Conservation (phyloP, 495 filamentous ascomycete genomes). For the Penicillium robsamsonii region DNA sequence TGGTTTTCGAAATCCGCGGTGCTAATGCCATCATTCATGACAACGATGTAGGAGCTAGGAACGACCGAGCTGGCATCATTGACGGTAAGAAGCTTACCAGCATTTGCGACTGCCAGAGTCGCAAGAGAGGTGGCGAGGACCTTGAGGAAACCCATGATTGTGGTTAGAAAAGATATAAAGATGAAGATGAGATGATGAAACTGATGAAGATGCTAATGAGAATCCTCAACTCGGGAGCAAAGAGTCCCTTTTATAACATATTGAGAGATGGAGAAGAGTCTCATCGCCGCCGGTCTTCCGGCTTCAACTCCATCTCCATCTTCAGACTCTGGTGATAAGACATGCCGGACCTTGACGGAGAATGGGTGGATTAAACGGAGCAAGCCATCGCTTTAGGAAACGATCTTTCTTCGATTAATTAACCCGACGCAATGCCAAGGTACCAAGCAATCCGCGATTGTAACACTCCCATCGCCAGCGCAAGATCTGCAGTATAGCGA, state of each 20-base stretch:
- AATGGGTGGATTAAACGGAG: slow-evolving; percentile 9
- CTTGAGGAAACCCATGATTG: slow-evolving; percentile 16
- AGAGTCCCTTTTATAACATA: slow-evolving; percentile 3
- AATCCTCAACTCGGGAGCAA: slow-evolving; percentile 13
- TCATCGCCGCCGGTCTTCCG: slow-evolving; percentile 18
- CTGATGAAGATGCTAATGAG: slow-evolving; percentile 7
- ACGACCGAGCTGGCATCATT: slow-evolving; percentile 8
- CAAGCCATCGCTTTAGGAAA: slow-evolving; percentile 9
- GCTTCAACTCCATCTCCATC: slow-evolving; percentile 7
- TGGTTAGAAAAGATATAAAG: slow-evolving; percentile 2
- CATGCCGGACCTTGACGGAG: slow-evolving; percentile 7
- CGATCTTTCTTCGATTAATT: not conserved
- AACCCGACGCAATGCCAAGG: slow-evolving; percentile 7
- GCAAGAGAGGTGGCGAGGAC: slow-evolving; percentile 15
- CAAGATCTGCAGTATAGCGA: slow-evolving; percentile 12
- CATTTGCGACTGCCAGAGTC: slow-evolving; percentile 16
- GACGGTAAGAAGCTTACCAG: slow-evolving; percentile 10
- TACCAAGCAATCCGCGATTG: not conserved
- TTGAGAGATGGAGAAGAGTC: slow-evolving; percentile 3
- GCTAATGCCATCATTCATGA: slow-evolving; percentile 20
- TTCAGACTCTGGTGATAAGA: slow-evolving; percentile 9
- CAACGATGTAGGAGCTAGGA: slow-evolving; percentile 19
- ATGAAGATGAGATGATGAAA: slow-evolving; percentile 6
- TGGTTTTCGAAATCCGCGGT: slow-evolving; percentile 8
- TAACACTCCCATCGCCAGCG: slow-evolving; percentile 1